A percentile compares a stretch with the other conserved stretches of the same genome.
These are phyloP conservation scores for Naegleria gruberi DNA, from an alignment of 208 protist genomes.

Conservation along the genomic window DNA sequence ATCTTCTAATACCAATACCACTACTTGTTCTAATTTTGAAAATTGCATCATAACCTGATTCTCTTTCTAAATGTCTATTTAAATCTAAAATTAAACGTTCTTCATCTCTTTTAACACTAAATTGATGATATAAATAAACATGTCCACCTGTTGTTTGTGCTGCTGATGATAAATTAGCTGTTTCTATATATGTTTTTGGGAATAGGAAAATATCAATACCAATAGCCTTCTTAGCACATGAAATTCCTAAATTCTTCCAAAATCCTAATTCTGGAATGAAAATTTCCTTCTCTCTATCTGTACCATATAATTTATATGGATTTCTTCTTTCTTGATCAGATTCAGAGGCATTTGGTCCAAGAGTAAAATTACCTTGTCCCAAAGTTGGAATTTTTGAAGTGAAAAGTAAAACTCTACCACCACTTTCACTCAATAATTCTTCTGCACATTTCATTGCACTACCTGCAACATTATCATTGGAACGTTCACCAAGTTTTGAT, in stretches of 20 bases:
- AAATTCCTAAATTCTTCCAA: background rate
- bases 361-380: background rate
- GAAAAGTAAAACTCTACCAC: background rate
- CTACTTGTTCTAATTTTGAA: constrained; percentile 73
- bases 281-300: background rate
- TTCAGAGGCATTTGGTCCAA: background rate
- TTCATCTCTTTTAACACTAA: background rate
- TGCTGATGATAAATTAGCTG: background rate
- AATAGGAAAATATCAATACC: background rate
- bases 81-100: background rate
- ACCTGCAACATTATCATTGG: background rate
- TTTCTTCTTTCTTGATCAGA: background rate
- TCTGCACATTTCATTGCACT: background rate
- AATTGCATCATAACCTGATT: constrained; percentile 75
- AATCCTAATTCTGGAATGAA: background rate
- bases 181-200: background rate
- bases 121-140: background rate
- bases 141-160: background rate
- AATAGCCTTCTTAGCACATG: background rate
- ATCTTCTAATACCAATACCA: constrained; percentile 62
- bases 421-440: background rate
- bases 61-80: constrained; percentile 36
- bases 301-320: background rate
- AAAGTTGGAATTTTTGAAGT: background rate
- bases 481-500: background rate